Evolutionary conservation across 1,139 yeast species (phyloP), one percentile per base, ranked within the genome.

Genomic region (Yamadazyma conglobata): DNA sequence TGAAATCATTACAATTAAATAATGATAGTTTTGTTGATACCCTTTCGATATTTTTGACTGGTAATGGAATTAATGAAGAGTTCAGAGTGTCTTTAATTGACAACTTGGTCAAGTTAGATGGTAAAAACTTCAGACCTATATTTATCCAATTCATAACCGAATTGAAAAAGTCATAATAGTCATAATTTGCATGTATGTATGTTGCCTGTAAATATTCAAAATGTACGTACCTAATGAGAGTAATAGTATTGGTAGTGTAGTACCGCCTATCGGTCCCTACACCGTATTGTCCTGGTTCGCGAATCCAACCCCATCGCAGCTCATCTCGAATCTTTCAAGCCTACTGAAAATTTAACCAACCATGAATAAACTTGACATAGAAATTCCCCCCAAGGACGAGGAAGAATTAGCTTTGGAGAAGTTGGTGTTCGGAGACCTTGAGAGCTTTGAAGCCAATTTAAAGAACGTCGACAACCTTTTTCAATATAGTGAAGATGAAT

Each of bases 361-460:
- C 19, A 21, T 27, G 30, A 11, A 21, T 9, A 25, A 25, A 13
- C 6, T 13, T 13, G 18, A 15, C 15, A 22, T 68, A 12, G 59
- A 46, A 19, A 48, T 63, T 8, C 81, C 85, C 13, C 82, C 83
- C 21, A 88, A 91, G 45, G 95, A 85, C 52, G 82, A 74, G 31
- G 96, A 87, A 50, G 97, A 89, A 54, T 34, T 81, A 25, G 72
- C 65, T 35, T 70, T 91, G 29, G 95, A 89, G 42, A 84, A 77
- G 53, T 67, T 86, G 12, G 96, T 93, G 4, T 91, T 93, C 58
- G 97, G 98, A 13, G 97, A 91, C 53, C 50, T 70, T 2, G 79
- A 79, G 25, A 93, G 91, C 17, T 88, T 89, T 54, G 88, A 82
- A 41, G 54, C 63, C 26, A 83, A 79, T 40, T 64, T 85, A 51